These are phyloP conservation scores for Cryphonectria radicalis DNA, from an alignment of 2,329 filamentous ascomycete genomes.

Conservation along the genomic window DNA sequence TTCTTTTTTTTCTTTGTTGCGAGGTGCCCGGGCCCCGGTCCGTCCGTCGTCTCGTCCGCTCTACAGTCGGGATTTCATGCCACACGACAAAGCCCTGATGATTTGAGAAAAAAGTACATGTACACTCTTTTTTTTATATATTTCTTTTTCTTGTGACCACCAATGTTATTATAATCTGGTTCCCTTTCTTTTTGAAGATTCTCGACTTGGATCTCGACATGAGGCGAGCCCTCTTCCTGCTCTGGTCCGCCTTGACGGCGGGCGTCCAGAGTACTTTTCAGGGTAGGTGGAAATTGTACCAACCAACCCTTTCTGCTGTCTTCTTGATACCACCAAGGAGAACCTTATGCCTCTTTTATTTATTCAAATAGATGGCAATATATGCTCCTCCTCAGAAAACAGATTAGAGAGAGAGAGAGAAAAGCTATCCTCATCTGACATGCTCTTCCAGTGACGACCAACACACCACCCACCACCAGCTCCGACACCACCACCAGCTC, in stretches of 20 bases:
- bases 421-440: neutral
- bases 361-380: too few relatives aligned
- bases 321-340: neutral
- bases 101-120: neutral
- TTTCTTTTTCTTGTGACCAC: neutral
- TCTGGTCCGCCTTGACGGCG: conserved; percentile 21
- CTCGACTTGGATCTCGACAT: conserved; percentile 3
- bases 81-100: neutral
- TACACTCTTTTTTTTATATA: neutral
- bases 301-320: neutral
- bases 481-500: neutral
- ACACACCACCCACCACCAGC: neutral
- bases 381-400: neutral
- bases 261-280: conserved; percentile 11
- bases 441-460: conserved; percentile 9
- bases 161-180: neutral
- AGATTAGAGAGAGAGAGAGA: neutral
- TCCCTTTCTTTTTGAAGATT: neutral
- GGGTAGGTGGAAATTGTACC: neutral
- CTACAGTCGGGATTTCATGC: neutral
- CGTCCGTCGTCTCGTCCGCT: neutral
- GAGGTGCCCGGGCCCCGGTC: neutral
- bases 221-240: conserved; percentile 21
- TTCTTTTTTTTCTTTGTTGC: neutral
- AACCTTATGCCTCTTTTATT: too few relatives aligned